Evolutionary conservation across 352 stramenopile genomes (phyloP).

Genomic region (Thraustochytrium sp.): DNA sequence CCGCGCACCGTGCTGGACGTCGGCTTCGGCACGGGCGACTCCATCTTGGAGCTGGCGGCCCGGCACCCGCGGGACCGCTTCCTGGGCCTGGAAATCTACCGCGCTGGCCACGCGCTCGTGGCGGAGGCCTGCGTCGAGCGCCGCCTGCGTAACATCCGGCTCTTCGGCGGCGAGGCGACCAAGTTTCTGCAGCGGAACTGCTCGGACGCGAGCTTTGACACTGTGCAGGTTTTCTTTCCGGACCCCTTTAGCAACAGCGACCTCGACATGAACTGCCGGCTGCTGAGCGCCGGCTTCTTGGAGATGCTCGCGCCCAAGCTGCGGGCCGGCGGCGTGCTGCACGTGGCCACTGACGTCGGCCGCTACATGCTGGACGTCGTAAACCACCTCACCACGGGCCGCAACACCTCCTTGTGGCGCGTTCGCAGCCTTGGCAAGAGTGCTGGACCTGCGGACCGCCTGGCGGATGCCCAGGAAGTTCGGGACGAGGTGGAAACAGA

Average conservation of each 20-base stretch:
- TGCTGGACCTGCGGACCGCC: neutral
- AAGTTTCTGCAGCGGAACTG: conserved; percentile 26
- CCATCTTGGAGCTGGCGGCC: neutral
- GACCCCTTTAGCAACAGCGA: neutral
- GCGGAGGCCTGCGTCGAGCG: neutral
- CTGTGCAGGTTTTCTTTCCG: conserved; percentile 9
- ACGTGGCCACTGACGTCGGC: conserved; percentile 17
- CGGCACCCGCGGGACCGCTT: neutral
- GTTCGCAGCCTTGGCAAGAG: neutral
- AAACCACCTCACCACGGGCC: neutral
- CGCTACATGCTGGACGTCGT: conserved; percentile 28
- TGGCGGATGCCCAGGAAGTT: neutral
- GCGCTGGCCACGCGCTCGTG: conserved; percentile 3
- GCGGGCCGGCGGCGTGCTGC: neutral
- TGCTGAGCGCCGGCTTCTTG: neutral
- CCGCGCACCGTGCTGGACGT: neutral
- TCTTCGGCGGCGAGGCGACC: conserved; percentile 7
- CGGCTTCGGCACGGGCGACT: conserved; percentile 20
- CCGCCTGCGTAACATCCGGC: neutral
- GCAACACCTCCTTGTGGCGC: neutral
- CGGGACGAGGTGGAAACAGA: too few relatives aligned
- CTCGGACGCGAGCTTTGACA: neutral
- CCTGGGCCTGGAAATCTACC: conserved; percentile 22
- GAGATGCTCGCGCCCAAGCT: conserved; percentile 15
- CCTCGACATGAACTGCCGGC: neutral